A percentile compares a stretch with the other conserved stretches of the same genome.
Conservation (phyloP, 768 basidiomycete species). For the Amyloporia xantha region DNA sequence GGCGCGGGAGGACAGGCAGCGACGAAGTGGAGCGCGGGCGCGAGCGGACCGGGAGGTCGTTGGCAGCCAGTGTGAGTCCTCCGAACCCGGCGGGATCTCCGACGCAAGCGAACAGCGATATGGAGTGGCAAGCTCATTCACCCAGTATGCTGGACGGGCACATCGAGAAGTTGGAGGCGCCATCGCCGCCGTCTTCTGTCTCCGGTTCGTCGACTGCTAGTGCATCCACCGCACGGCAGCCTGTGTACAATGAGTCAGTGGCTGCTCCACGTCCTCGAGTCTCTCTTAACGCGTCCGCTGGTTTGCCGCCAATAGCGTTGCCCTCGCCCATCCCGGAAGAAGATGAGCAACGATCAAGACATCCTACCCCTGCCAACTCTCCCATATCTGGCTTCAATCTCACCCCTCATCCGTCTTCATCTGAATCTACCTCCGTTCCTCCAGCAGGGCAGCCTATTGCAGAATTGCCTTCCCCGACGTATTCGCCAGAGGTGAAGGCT, state of each 20-base stretch:
- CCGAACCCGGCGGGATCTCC: slow-evolving; percentile 27
- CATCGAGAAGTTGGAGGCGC: slow-evolving; percentile 9
- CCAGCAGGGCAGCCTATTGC: background rate
- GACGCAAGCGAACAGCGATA: slow-evolving; percentile 10
- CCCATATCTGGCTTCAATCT: slow-evolving; percentile 32
- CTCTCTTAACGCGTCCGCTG: background rate
- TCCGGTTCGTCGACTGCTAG: slow-evolving; percentile 25
- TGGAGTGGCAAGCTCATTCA: slow-evolving; percentile 13
- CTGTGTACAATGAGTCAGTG: slow-evolving; percentile 1
- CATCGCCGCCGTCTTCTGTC: slow-evolving; percentile 18
- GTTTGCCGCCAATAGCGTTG: too few species aligned
- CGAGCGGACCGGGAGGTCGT: slow-evolving; percentile 34
- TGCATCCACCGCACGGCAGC: slow-evolving; percentile 12
- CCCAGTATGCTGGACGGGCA: slow-evolving; percentile 11
- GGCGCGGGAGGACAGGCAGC: slow-evolving; percentile 2
- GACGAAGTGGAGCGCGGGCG: slow-evolving; percentile 34
- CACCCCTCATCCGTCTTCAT: slow-evolving; percentile 9
- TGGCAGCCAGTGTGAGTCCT: slow-evolving; percentile 34
- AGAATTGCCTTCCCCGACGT: background rate
- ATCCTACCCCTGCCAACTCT: slow-evolving; percentile 61
- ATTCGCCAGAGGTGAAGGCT: background rate
- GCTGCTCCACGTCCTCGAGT: slow-evolving; percentile 1
- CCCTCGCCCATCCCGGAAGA: slow-evolving; percentile 28
- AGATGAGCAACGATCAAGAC: slow-evolving; percentile 33
- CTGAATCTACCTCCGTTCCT: background rate